Evolutionary conservation across 2,329 filamentous ascomycete species (phyloP), one percentile per base, ranked within the genome.

Genomic region (Alternaria metachromatica): DNA sequence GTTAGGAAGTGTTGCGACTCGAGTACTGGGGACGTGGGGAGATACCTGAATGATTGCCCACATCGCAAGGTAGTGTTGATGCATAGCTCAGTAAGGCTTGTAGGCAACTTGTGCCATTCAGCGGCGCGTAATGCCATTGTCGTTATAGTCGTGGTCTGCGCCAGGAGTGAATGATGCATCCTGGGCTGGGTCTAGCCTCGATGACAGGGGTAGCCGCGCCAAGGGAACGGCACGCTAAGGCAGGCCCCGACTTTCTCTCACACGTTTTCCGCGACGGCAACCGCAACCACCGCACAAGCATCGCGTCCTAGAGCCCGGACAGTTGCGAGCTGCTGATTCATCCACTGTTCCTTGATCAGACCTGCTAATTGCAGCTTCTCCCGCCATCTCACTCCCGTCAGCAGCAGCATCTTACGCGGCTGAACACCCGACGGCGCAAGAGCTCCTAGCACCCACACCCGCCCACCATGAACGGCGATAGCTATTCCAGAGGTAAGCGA

Each of bases 51-150:
- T 0, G 95, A 97, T 80, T 99, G 96, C 4, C 96, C 96, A 78
- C 96, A 99, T 66, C 95, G 90, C 33, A 99, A 84, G 0, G 94
- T 97, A 0, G 95, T 99, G 73, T 97, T 93, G 69, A 99, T 94
- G 78, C 93, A 97, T 5, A 99, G 87, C 78, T 99, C 96, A 5
- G 90, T 88, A 33, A 97, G 82, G 64, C 86, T 92, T 44, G 97
- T 84, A 23, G 96, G 94, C 70, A 99, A 83, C 82, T 92, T 96
- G 68, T 89, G 89, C 96, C 96, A 99, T 77, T 93, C 91, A 15
- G 90, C 85, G n/a, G 88, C 84, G 28, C 85, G 85, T 33, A 83
- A 70, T 30, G 80, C 78, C 82, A 84, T 84, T 55, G 51, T 12
- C 12, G 13, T 11, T 30, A 12, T 26, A 28, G 55, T 30, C 37